Conservation (phyloP, 345 rosid genomes). For the Dipteronia sinensis region DNA sequence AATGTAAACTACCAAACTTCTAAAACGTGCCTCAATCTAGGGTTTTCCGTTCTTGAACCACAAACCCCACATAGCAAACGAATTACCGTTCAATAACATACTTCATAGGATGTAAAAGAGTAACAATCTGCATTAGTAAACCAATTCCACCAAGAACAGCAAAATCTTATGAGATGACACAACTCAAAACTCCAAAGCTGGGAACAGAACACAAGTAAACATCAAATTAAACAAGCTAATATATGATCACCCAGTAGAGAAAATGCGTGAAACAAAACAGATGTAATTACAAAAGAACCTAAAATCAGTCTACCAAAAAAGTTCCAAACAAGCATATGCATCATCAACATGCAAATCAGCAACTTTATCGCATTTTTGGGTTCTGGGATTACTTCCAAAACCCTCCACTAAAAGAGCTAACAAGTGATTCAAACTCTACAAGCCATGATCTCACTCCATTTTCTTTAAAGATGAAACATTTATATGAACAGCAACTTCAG, state of each 20-base stretch:
- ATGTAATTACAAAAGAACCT: not conserved
- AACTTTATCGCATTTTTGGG: not conserved
- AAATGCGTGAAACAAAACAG: not conserved
- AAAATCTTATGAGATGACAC: not conserved
- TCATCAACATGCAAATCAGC: not conserved
- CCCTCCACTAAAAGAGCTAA: not conserved
- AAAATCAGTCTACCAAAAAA: not conserved
- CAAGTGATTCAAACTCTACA: not conserved
- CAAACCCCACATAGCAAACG: not conserved
- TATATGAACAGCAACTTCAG: not conserved
- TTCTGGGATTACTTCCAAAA: not conserved
- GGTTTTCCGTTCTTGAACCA: not conserved
- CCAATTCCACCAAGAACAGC: not conserved
- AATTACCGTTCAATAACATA: not conserved
- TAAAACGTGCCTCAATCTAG: conserved; percentile 10
- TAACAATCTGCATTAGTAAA: not conserved
- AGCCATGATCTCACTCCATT: not conserved
- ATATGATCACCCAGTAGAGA: not conserved
- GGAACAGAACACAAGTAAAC: not conserved
- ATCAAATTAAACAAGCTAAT: conserved; percentile 2
- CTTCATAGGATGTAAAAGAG: not conserved
- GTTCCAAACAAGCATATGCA: not conserved
- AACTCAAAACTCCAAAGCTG: not conserved
- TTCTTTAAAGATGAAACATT: not conserved
- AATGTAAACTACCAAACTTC: not conserved